Evolutionary conservation across 78 protist genomes (phyloP), one percentile per base, ranked within the genome.

Genomic region (Chrysochromulina tobinii): DNA sequence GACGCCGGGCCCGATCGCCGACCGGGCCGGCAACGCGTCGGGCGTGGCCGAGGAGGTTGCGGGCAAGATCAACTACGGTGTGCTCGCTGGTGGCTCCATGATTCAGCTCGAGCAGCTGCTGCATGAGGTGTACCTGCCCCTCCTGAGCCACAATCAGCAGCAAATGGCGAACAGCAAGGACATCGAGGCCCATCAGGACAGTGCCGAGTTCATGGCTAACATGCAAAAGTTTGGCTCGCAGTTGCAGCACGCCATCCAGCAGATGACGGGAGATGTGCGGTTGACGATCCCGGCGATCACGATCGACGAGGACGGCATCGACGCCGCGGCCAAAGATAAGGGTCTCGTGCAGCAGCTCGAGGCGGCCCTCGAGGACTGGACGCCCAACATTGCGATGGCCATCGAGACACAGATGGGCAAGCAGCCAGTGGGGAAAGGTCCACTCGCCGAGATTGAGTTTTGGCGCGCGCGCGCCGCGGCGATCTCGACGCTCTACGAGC

Each of bases 381-480:
- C 91, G 23, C 55, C 81, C 8, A 38, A 8, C 57, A 89, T 94
- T 69, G 18, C 25, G 21, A 2, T 6, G 15, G 69, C 68, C 25
- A 11, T 92, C 51, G 94, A 91, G 81, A 55, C 81, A 69, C 81
- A 91, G 83, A 18, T 1, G 54, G 50, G 0, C 18, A 92, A 90
- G 50, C 21, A 9, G n/a, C 67, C 88, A 1, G n/a, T 17, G 11
- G 96, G 94, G n/a, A 48, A 85, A n/a, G 94, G 95, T 15, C 97
- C 97, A 5, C 90, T 95, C 38, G 95, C 94, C 18, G 98, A 97
- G 86, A 90, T 97, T 27, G 93, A 94, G 85, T 95, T 69, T 59
- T 97, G 98, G 98, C 55, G 92, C 14, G 91, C 72, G 7, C 91
- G 93, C 3, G 17, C 20, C 53, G 93, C 97, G 1, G 75, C 88